Evolutionary conservation across 768 basidiomycete species (phyloP), one percentile per base, ranked within the genome.

Genomic region (Boletus reticuloceps): DNA sequence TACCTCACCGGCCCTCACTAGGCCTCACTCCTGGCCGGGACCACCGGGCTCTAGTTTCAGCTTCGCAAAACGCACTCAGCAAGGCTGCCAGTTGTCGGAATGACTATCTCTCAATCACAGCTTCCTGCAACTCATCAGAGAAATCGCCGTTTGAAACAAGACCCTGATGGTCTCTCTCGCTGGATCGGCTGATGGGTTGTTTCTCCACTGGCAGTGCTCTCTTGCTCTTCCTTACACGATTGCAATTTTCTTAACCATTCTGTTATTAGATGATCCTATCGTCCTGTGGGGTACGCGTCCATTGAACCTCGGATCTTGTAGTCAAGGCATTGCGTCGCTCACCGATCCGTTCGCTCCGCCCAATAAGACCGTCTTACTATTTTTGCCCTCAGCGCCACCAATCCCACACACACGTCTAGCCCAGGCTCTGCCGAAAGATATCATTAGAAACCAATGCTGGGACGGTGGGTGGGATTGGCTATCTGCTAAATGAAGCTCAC

Each of bases 271-370:
- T 39, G 34, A 25, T 43, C 36, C 27, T n/a, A 40, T 46, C 20
- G 16, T 43, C 25, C 32, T 5, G 13, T 16, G 42, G 36, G 36
- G 27, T 8, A n/a, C 14, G 17, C n/a, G 29, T 31, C 14, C 7
- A 29, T 38, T 16, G 37, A 37, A 50, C 39, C 22, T 17, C 47
- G 44, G 51, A 59, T 50, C 60, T 50, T 27, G 62, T 57, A 65
- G 61, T 55, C 54, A 64, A 34, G 62, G 62, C 45, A 58, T 61
- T 52, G 43, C 58, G 37, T 29, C 13, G 22, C 22, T 25, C 54
- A 32, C 40, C 34, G 13, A 50, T 50, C 22, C 49, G 42, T 50
- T 27, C 17, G 38, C 42, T 37, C 40, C 39, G 49, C 31, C 47
- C 36, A 55, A 55, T 50, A 37, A 17, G 38, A 16, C 41, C 11